Conservation (phyloP, 2,329 filamentous ascomycete genomes). For the Nannizziopsis barbatae region DNA sequence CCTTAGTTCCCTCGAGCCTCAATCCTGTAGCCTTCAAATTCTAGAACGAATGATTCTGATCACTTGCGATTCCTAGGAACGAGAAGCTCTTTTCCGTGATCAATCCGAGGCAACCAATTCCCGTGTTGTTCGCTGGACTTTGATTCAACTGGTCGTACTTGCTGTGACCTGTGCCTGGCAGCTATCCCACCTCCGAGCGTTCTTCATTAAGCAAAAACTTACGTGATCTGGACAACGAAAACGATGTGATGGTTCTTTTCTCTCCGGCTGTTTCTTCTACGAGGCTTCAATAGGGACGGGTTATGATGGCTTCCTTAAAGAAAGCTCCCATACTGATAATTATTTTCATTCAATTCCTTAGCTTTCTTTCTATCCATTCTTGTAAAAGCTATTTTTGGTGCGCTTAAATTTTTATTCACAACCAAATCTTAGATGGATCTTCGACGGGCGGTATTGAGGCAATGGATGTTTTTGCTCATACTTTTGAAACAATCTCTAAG, state of each 20-base stretch:
- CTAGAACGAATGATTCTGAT: neutral
- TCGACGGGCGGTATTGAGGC: no score
- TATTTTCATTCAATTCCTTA: neutral
- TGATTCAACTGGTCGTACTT: constrained; percentile 77
- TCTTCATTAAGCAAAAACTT: constrained; percentile 99
- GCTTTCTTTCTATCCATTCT: neutral
- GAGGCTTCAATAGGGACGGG: constrained; percentile 1
- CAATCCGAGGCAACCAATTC: constrained; percentile 89
- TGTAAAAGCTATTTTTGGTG: neutral
- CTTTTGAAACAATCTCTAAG: no score
- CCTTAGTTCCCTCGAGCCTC: neutral
- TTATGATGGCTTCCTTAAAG: neutral
- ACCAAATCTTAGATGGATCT: no score
- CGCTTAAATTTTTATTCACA: no score
- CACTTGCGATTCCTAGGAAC: constrained; percentile 52
- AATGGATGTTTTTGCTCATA: no score
- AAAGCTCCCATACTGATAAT: neutral
- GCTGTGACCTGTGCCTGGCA: constrained; percentile 92
- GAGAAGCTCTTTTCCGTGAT: constrained; percentile 94
- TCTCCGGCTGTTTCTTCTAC: constrained; percentile 3
- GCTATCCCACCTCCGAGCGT: constrained; percentile 82
- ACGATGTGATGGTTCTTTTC: constrained; percentile 10
- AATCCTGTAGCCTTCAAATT: neutral
- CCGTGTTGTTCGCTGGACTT: constrained; percentile 84
- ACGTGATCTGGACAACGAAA: constrained; percentile 44